Evolutionary conservation across 1,139 yeast species (phyloP).

Genomic region (Candida mesenterica): DNA sequence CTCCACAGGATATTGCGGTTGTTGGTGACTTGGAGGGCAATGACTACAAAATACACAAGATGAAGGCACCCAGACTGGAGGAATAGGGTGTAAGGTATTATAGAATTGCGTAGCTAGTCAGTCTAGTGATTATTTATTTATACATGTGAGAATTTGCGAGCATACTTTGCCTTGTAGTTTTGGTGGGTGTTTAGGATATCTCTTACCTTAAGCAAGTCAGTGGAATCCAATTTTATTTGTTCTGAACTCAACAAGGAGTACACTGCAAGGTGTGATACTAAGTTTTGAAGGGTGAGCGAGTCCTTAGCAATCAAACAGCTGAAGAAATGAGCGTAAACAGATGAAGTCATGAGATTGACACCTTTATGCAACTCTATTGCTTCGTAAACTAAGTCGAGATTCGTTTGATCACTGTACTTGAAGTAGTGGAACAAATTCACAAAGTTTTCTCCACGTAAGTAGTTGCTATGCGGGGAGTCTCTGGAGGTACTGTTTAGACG

Average conservation of each 20-base stretch:
- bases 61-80: constrained; percentile 52
- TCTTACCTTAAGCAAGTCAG: neutral
- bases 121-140: too few species aligned
- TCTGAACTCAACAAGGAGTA: constrained; percentile 1
- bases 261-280: neutral
- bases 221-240: neutral
- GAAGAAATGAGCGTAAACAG: constrained; percentile 4
- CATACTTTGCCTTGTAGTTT: neutral
- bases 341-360: neutral
- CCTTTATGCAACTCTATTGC: constrained; percentile 1
- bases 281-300: neutral
- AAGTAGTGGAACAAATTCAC: constrained; percentile 14
- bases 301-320: constrained; percentile 3
- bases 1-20: constrained; percentile 89
- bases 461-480: constrained; percentile 13
- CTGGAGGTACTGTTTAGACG: constrained; percentile 13
- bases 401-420: neutral
- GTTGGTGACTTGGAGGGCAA: constrained; percentile 62
- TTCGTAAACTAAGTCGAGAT: neutral
- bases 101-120: too few species aligned
- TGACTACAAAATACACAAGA: constrained; percentile 70
- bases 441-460: constrained; percentile 22
- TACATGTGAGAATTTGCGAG: neutral
- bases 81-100: neutral
- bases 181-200: constrained; percentile 1